Conservation (phyloP, 805 yeast species). For the Yarrowia sp. region DNA sequence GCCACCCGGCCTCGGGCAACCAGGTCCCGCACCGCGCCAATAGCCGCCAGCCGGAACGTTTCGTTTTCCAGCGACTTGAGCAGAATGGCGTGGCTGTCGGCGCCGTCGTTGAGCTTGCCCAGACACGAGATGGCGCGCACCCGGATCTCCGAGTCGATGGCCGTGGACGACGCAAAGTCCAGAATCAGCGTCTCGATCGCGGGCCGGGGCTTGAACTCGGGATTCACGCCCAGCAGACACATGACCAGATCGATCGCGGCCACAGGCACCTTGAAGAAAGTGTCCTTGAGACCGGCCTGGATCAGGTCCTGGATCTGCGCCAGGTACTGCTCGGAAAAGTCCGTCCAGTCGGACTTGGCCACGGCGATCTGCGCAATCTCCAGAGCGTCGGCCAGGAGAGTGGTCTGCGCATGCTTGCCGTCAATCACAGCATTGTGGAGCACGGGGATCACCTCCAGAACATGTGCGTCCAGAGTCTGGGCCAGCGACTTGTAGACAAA, state of each 20-base stretch:
- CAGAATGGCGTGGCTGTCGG: constrained; percentile 11
- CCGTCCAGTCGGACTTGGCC: constrained; percentile 15
- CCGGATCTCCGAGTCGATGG: constrained; percentile 52
- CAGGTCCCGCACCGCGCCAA: constrained; percentile 47
- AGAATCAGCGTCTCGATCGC: constrained; percentile 49
- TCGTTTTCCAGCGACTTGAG: constrained; percentile 48
- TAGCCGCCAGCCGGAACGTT: constrained; percentile 49
- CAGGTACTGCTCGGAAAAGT: constrained; percentile 14
- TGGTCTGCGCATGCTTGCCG: constrained; percentile 14
- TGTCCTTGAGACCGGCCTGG: constrained; percentile 49
- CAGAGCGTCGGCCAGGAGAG: constrained; percentile 11
- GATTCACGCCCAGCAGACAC: constrained; percentile 10
- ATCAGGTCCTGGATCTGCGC: constrained; percentile 44
- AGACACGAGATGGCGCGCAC: constrained; percentile 51
- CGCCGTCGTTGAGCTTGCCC: constrained; percentile 43
- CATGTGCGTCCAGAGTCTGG: constrained; percentile 32
- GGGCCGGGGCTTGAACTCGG: constrained; percentile 20
- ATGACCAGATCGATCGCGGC: constrained; percentile 19
- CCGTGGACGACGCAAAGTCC: constrained; percentile 49
- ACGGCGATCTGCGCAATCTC: constrained; percentile 23
- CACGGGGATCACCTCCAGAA: constrained; percentile 43
- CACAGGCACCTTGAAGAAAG: constrained; percentile 49
- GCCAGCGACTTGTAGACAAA: constrained; percentile 38
- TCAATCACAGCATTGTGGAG: constrained; percentile 21
- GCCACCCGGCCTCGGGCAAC: constrained; percentile 40